phyloP scores from a whole-genome alignment of 306 rosid genomes.

The Malus sylvestris region DNA sequence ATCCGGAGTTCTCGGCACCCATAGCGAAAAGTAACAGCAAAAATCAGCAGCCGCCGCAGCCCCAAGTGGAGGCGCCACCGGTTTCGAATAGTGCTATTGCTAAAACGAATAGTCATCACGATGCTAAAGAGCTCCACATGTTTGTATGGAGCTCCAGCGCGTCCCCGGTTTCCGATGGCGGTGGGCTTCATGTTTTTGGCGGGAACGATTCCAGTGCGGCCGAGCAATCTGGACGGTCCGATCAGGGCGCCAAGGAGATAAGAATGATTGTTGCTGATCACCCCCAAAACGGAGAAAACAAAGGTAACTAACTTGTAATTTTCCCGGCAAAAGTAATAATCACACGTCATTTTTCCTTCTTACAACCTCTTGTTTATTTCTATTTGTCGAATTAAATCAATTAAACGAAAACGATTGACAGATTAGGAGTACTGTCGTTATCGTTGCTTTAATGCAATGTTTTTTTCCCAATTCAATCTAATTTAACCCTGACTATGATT shows the following conservation, averaged over 20 bases:
- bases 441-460: not conserved
- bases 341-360: too few relatives aligned
- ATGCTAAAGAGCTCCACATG: constrained; percentile 92
- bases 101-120: constrained; percentile 35
- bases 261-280: constrained; percentile 86
- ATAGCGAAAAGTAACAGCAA: constrained; percentile 35
- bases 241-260: constrained; percentile 88
- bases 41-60: constrained; percentile 24
- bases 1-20: constrained; percentile 69
- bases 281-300: constrained; percentile 61
- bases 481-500: not conserved
- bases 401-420: not conserved
- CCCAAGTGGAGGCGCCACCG: constrained; percentile 1
- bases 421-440: too few relatives aligned
- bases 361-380: not conserved
- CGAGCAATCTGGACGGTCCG: constrained; percentile 86
- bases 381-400: not conserved
- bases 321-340: not conserved
- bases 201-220: constrained; percentile 52
- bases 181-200: constrained; percentile 71
- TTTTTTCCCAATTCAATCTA: not conserved
- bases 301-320: constrained; percentile 34
- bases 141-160: constrained; percentile 89
- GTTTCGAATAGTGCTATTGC: not conserved
- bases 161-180: constrained; percentile 71